Percentiles rank a stretch among this genome's conserved stretches.
These are phyloP conservation scores for Pisolithus microcarpus DNA, from an alignment of 768 basidiomycete genomes.

Conservation along the genomic window DNA sequence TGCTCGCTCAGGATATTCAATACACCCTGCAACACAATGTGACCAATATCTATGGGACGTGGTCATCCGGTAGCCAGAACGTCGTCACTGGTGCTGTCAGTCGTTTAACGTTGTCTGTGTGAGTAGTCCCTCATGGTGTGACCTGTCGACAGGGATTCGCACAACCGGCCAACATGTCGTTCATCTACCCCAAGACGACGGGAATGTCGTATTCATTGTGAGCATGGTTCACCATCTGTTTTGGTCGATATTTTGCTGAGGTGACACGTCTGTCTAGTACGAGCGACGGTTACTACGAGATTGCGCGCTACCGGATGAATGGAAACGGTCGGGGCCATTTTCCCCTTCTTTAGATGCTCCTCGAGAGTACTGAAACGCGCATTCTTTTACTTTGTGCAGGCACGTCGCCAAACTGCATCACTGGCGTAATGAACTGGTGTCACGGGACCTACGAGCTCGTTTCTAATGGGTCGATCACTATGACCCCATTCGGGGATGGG, in stretches of 20 bases:
- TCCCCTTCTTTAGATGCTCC: too few species aligned
- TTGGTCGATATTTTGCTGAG: constrained; percentile 4
- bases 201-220: constrained; percentile 90
- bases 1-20: constrained; percentile 31
- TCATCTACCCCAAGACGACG: constrained; percentile 77
- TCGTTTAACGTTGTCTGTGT: constrained; percentile 13
- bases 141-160: constrained; percentile 60
- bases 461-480: constrained; percentile 72
- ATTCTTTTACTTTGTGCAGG: constrained; percentile 49
- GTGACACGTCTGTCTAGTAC: constrained; percentile 37
- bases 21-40: constrained; percentile 53
- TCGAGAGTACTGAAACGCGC: neutral
- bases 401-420: constrained; percentile 80
- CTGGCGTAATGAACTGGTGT: constrained; percentile 81
- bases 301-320: constrained; percentile 83
- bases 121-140: neutral
- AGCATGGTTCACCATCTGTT: constrained; percentile 20
- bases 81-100: constrained; percentile 81
- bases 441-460: constrained; percentile 72
- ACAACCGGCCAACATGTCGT: constrained; percentile 73
- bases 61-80: constrained; percentile 71
- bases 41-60: constrained; percentile 71
- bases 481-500: constrained; percentile 77
- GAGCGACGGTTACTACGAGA: constrained; percentile 72
- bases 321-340: constrained; percentile 62